Conservation (phyloP, 345 rosid species). For the Hirschfeldia incana region DNA sequence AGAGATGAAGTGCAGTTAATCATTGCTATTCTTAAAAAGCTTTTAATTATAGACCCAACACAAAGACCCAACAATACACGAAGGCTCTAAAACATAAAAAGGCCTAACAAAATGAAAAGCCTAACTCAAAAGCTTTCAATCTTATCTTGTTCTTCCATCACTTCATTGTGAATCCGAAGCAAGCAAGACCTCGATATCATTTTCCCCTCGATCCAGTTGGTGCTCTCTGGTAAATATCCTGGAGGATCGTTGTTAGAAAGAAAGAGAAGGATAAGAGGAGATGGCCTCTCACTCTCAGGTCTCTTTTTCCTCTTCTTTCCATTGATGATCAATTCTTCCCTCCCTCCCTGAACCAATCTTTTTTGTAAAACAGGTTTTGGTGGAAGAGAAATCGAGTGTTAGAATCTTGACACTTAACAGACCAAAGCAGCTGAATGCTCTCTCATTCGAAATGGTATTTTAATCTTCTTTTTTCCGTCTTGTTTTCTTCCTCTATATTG, state of each 20-base stretch:
- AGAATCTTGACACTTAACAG: constrained; percentile 67
- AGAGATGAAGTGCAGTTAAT: too few species aligned
- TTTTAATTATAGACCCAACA: too few species aligned
- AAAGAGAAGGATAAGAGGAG: background rate
- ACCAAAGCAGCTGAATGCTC: constrained; percentile 77
- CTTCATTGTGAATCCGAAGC: too few species aligned
- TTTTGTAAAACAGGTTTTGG: constrained; percentile 52
- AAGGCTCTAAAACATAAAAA: too few species aligned
- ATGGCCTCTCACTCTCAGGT: constrained; percentile 27
- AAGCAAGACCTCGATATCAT: too few species aligned
- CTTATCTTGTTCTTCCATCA: too few species aligned
- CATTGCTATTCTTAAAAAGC: too few species aligned
- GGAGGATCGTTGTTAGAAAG: background rate
- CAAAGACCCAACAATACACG: too few species aligned
- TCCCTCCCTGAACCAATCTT: background rate
- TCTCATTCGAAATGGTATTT: constrained; percentile 61
- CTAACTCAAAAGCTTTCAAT: too few species aligned
- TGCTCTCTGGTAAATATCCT: too few species aligned
- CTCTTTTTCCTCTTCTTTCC: background rate
- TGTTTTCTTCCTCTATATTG: background rate
- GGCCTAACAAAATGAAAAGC: too few species aligned
- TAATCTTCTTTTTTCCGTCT: background rate
- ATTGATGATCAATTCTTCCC: background rate
- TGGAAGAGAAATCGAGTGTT: constrained; percentile 52
- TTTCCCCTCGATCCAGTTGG: too few species aligned